A percentile compares a stretch with the other conserved stretches of the same genome.
Conservation (phyloP, 1,139 yeast genomes). For the Candida sp. region DNA sequence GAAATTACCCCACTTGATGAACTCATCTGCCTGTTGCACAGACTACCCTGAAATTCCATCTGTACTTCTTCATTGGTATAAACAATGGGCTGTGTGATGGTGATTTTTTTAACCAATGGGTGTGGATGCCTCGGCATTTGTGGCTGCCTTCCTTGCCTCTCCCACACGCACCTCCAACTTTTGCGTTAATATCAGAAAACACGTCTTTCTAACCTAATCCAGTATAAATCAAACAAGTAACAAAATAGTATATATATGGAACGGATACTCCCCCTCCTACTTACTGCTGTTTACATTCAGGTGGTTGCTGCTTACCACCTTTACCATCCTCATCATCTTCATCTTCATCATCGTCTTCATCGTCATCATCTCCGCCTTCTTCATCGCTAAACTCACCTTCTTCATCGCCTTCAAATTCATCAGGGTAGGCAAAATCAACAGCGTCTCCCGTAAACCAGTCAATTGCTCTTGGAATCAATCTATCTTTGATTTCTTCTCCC, state of each 20-base stretch:
- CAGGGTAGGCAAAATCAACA: constrained; percentile 58
- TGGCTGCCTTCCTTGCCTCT: background rate
- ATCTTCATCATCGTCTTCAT: constrained; percentile 34
- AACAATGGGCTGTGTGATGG: too few relatives aligned
- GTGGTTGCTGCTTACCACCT: constrained; percentile 66
- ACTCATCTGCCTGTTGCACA: too few relatives aligned
- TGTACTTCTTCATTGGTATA: too few relatives aligned
- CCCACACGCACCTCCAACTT: background rate
- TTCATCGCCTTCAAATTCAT: constrained; percentile 51
- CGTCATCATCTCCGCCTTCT: constrained; percentile 57
- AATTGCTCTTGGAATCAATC: constrained; percentile 93
- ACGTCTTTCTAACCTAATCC: background rate
- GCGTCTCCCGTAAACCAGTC: constrained; percentile 99
- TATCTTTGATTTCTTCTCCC: constrained; percentile 97
- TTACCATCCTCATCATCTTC: constrained; percentile 42
- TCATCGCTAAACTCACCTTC: constrained; percentile 44
- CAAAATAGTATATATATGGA: background rate
- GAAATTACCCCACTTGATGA: too few relatives aligned
- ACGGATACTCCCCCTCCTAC: background rate
- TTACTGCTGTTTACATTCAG: constrained; percentile 85
- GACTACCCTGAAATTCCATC: too few relatives aligned
- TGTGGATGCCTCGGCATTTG: background rate
- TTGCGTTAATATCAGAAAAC: background rate
- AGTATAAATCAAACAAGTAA: background rate
- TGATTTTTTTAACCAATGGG: too few relatives aligned